phyloP scores from a whole-genome alignment of 306 rosid species.

The Cyamopsis tetragonoloba region DNA sequence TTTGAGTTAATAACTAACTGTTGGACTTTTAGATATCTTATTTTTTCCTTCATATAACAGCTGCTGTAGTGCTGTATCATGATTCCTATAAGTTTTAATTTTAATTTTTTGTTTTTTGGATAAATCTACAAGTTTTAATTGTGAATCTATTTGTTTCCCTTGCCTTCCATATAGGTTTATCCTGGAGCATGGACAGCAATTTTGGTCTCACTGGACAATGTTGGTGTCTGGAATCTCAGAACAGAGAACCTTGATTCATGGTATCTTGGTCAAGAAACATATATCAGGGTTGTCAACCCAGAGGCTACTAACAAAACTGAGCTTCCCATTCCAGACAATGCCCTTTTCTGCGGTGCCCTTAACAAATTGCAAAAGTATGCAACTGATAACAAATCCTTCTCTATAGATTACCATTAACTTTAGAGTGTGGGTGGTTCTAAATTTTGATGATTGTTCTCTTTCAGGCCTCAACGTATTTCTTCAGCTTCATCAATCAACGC shows the following conservation, averaged over 20 bases:
- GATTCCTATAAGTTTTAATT: neutral
- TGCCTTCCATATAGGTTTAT: conserved; percentile 53
- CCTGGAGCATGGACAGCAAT: conserved; percentile 97
- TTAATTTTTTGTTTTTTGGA: too few species aligned
- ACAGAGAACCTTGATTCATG: conserved; percentile 91
- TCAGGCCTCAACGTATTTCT: conserved; percentile 69
- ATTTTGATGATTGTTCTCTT: conserved; percentile 15
- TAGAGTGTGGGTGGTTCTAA: neutral
- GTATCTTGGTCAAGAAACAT: conserved; percentile 99
- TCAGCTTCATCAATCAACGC: conserved; percentile 36
- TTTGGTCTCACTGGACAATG: conserved; percentile 87
- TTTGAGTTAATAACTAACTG: neutral
- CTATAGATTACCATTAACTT: neutral
- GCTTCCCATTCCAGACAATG: conserved; percentile 77
- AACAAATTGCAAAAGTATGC: conserved; percentile 69
- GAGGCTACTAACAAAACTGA: conserved; percentile 92
- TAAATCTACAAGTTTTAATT: too few species aligned
- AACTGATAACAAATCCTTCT: neutral
- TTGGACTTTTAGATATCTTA: neutral
- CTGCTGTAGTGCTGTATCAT: neutral
- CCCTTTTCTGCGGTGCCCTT: conserved; percentile 80
- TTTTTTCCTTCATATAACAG: neutral
- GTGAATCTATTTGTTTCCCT: conserved; percentile 14
- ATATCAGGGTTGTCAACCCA: conserved; percentile 72
- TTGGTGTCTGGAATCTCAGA: conserved; percentile 89